These are phyloP conservation scores for Stachybotrys chlorohalonatus DNA, from an alignment of 2,329 filamentous ascomycete species.

Conservation along the genomic window DNA sequence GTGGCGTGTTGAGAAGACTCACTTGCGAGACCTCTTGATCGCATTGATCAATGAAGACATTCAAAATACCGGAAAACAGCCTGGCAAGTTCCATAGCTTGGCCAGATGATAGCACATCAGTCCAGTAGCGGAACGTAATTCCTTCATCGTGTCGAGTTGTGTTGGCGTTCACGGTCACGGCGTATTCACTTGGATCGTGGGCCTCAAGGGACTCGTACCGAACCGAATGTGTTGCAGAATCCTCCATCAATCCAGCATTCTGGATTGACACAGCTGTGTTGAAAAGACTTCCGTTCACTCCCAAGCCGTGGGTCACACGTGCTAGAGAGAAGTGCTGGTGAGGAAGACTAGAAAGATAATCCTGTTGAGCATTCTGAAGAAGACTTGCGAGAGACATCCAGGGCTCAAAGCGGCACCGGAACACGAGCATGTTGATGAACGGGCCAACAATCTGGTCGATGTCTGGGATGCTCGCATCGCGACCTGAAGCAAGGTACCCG, in stretches of 20 bases:
- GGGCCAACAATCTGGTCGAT: conserved; percentile 10
- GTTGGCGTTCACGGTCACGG: conserved; percentile 19
- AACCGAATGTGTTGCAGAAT: conserved; percentile 1
- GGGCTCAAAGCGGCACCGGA: conserved; percentile 27
- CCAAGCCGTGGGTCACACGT: conserved; percentile 26
- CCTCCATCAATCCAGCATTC: conserved; percentile 5
- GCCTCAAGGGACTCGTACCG: conserved; percentile 9
- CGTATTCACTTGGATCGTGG: conserved; percentile 19
- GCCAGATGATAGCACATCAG: conserved; percentile 5
- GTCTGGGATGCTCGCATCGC: conserved; percentile 8
- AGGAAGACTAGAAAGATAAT: conserved; percentile 34
- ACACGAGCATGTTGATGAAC: conserved; percentile 42
- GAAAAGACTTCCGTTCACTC: conserved; percentile 13
- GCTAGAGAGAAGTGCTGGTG: conserved; percentile 42
- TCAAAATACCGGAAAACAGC: conserved; percentile 8
- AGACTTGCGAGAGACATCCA: conserved; percentile 14
- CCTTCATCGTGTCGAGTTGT: conserved; percentile 13
- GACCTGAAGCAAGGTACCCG: conserved; percentile 21
- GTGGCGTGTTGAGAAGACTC: conserved; percentile 1
- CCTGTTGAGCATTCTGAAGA: conserved; percentile 31
- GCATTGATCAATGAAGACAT: conserved; percentile 8
- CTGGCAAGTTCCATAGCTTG: conserved; percentile 9
- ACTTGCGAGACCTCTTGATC: conserved; percentile 9
- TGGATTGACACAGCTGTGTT: conserved; percentile 26
- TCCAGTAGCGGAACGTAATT: conserved; percentile 13